Conservation (phyloP, 352 stramenopile species). For the Globisporangium emineosum region DNA sequence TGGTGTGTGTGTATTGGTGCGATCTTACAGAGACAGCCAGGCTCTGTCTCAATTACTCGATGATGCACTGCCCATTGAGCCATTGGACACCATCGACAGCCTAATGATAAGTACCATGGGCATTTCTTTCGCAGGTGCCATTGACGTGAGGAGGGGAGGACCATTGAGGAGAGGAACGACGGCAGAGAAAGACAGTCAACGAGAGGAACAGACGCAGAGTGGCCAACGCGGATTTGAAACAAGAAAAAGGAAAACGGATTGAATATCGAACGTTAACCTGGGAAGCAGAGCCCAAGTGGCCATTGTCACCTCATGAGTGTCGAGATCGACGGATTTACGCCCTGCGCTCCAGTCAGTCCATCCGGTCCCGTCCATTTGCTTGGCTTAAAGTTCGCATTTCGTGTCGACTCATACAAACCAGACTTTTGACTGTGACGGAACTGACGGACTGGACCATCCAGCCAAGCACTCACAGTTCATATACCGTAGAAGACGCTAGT, state of each 20-base stretch:
- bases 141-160: too few species aligned
- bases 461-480: not conserved
- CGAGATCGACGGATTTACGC: not conserved
- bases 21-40: too few species aligned
- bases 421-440: not conserved
- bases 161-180: too few species aligned
- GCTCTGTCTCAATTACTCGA: too few species aligned
- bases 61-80: too few species aligned
- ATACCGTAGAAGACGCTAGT: not conserved
- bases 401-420: not conserved
- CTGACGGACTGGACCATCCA: not conserved
- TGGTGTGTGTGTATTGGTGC: too few species aligned
- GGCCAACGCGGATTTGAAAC: not conserved
- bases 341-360: too few species aligned
- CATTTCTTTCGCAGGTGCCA: not conserved
- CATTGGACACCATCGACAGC: too few species aligned
- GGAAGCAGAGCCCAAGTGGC: not conserved
- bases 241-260: not conserved
- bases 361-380: not conserved
- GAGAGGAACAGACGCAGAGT: not conserved
- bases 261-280: conserved; percentile 1
- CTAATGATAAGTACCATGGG: too few species aligned
- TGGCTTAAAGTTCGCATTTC: not conserved
- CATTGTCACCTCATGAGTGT: not conserved
- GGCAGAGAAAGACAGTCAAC: not conserved